phyloP scores from a whole-genome alignment of 2,329 filamentous ascomycete species.

The Dactylellina leptospora region DNA sequence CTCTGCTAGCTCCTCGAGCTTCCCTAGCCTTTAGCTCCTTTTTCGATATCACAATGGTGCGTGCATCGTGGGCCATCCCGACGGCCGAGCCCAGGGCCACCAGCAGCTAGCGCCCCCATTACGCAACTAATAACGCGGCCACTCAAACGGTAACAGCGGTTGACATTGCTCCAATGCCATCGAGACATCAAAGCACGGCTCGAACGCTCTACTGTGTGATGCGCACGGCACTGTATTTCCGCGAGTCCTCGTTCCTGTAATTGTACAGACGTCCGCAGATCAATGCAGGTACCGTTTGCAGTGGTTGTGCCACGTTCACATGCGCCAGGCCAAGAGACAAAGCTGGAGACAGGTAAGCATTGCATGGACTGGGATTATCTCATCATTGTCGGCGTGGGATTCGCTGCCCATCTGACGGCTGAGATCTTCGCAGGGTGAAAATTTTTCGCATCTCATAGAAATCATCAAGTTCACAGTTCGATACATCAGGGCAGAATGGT shows the following conservation, averaged over 20 bases:
- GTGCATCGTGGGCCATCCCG: too few relatives aligned
- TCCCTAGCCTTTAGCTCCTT: neutral
- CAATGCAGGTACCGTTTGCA: slow-evolving; percentile 53
- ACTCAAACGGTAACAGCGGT: slow-evolving; percentile 13
- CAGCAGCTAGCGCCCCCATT: slow-evolving; percentile 31
- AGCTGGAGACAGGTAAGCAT: slow-evolving; percentile 29
- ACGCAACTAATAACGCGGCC: slow-evolving; percentile 47
- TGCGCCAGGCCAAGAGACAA: slow-evolving; percentile 30
- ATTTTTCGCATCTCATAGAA: too few relatives aligned
- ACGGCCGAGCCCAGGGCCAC: too few relatives aligned
- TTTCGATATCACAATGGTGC: neutral
- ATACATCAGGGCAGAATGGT: neutral
- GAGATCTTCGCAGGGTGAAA: neutral
- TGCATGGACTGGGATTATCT: slow-evolving; percentile 30
- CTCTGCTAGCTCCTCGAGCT: neutral
- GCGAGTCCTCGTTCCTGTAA: too few relatives aligned
- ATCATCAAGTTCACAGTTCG: slow-evolving; percentile 8
- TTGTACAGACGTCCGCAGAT: slow-evolving; percentile 12
- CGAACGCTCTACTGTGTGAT: neutral
- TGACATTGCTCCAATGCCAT: neutral
- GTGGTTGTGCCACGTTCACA: slow-evolving; percentile 48
- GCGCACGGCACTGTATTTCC: slow-evolving; percentile 24
- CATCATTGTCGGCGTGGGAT: slow-evolving; percentile 22
- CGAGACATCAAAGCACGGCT: slow-evolving; percentile 17
- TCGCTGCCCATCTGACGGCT: neutral